Conservation (phyloP, 2,329 filamentous ascomycete species). For the Colletotrichum noveboracense region DNA sequence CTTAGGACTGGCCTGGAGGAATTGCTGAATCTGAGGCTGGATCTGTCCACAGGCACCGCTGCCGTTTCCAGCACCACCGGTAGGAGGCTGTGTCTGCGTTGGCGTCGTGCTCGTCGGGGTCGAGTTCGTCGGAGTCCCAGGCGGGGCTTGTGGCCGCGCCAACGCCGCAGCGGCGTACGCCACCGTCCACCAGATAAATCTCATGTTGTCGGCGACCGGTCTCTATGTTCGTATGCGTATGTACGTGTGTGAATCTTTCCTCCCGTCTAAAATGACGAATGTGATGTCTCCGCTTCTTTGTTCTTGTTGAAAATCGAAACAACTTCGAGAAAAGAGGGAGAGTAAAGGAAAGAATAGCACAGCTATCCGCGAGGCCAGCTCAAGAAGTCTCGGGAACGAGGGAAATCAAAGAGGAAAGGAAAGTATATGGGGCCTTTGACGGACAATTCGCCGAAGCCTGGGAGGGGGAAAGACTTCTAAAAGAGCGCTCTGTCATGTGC, state of each 20-base stretch:
- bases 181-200: constrained; percentile 8
- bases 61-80: neutral
- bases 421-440: neutral
- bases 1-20: constrained; percentile 6
- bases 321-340: neutral
- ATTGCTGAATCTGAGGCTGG: neutral
- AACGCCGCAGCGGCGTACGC: constrained; percentile 11
- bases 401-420: neutral
- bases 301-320: neutral
- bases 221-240: neutral
- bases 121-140: neutral
- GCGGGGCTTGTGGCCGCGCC: constrained; percentile 4
- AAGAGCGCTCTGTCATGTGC: neutral
- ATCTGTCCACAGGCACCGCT: constrained; percentile 4
- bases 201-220: neutral
- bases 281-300: neutral
- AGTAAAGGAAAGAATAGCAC: constrained; percentile 4
- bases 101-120: neutral
- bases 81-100: neutral
- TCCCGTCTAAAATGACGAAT: neutral
- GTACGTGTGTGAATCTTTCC: neutral
- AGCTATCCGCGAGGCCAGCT: constrained; percentile 21
- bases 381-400: constrained; percentile 10
- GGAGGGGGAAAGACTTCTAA: neutral
- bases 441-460: constrained; percentile 2